Evolutionary conservation across 495 filamentous ascomycete species (phyloP), one percentile per base, ranked within the genome.

Genomic region (Immersiella caudata): DNA sequence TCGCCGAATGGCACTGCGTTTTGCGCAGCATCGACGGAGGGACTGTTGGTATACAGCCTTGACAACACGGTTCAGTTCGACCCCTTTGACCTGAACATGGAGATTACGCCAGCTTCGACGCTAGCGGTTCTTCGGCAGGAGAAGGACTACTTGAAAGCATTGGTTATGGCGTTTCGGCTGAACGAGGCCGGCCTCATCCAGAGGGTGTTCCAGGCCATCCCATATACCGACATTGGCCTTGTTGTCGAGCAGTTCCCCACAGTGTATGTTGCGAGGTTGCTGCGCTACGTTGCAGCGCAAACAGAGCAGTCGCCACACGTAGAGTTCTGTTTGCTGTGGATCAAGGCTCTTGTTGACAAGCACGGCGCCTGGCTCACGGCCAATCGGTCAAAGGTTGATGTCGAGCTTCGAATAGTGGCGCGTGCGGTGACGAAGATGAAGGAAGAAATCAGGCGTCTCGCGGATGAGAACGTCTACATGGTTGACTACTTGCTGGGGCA

Each of bases 91-190:
- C 88, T 99, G 6, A 94, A 97, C 72, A 90, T 98, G 70, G 88
- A 90, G 51, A 90, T 98, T 67, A 99, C 95, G 6, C 93, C 93
- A 0, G 88, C 89, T 1, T 90, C 84, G 33, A 97, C 93, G 3
- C 79, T 97, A 1, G 83, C 87, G 11, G 89, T 91, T 9, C 82
- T 97, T n/a, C 75, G 83, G 51, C 83, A 88, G 52, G 87, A 94
- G 60, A 85, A 85, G 70, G 91, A 96, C 49, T 97, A 90, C 79
- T 84, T 97, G 36, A 96, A 93, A 78, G 95, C 95, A 1, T 81
- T 99, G 2, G 89, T 97, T 65, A 97, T 98, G 94, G 91, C 94
- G 0, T 98, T 99, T 84, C 91, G 95, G 0, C 85, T 99, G 49
- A 97, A 96, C 79, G 89, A 94, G 72, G 82, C 83, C 2, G 84